Percentiles rank a stretch among this genome's conserved stretches.
These are phyloP conservation scores for Aureobasidium sp. DNA, from an alignment of 2,329 filamentous ascomycete genomes.

Conservation along the genomic window DNA sequence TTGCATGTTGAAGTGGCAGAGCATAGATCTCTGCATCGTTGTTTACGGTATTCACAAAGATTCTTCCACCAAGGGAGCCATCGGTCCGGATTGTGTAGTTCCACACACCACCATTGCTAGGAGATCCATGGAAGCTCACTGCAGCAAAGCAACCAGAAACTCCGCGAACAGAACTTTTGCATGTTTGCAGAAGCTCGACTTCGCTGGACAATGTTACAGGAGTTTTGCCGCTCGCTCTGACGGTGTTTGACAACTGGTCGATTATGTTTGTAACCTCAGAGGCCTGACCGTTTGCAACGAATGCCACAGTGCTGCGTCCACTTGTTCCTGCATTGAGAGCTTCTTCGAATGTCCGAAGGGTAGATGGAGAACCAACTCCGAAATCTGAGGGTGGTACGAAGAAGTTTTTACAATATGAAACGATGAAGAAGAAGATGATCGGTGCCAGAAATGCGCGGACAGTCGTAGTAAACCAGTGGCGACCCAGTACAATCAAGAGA, in stretches of 20 bases:
- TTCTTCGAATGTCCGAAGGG: conserved; percentile 56
- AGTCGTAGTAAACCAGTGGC: conserved; percentile 46
- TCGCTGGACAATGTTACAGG: conserved; percentile 48
- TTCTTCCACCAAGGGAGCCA: conserved; percentile 56
- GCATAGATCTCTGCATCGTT: conserved; percentile 74
- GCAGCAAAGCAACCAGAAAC: conserved; percentile 66
- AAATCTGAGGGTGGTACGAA: conserved; percentile 70
- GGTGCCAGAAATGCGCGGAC: conserved; percentile 50
- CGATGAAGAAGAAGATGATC: conserved; percentile 44
- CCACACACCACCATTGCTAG: conserved; percentile 66
- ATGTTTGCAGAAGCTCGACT: conserved; percentile 53
- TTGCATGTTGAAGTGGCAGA: conserved; percentile 68
- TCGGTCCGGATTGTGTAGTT: conserved; percentile 81
- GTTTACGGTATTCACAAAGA: conserved; percentile 54
- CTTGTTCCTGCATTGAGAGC: conserved; percentile 51
- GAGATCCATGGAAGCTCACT: conserved; percentile 67
- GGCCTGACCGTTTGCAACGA: conserved; percentile 64
- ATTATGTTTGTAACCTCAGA: conserved; percentile 69
- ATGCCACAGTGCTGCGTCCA: conserved; percentile 61
- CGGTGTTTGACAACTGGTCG: conserved; percentile 49
- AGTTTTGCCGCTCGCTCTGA: conserved; percentile 47
- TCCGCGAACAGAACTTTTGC: conserved; percentile 49
- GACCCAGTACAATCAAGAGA: conserved; percentile 45
- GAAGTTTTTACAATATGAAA: conserved; percentile 60
- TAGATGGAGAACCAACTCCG: conserved; percentile 57